Evolutionary conservation across 495 filamentous ascomycete species (phyloP).

Genomic region (Trichoderma gamsii): DNA sequence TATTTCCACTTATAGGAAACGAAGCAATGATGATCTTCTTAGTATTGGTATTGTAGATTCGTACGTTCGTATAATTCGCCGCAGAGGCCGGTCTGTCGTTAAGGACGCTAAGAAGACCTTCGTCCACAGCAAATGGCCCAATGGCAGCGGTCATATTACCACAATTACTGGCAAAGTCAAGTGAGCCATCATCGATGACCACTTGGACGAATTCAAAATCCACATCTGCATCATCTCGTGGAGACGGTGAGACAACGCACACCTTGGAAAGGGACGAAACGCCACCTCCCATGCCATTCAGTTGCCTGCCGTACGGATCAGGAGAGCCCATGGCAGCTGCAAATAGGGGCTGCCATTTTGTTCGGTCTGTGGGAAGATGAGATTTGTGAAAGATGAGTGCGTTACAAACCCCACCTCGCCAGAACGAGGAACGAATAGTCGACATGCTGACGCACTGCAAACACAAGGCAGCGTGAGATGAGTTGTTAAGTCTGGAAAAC

Average conservation of each 20-base stretch:
- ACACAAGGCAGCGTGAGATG: neutral
- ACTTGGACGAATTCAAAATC: constrained; percentile 58
- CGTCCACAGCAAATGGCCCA: constrained; percentile 52
- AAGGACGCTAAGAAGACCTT: constrained; percentile 29
- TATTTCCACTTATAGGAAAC: constrained; percentile 36
- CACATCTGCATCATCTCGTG: constrained; percentile 43
- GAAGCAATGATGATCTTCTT: constrained; percentile 33
- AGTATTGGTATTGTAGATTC: constrained; percentile 31
- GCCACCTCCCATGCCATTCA: constrained; percentile 56
- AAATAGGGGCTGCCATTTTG: constrained; percentile 48
- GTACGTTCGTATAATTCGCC: constrained; percentile 17
- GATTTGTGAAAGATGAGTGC: constrained; percentile 50
- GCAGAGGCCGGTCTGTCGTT: constrained; percentile 19
- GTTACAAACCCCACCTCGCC: constrained; percentile 56
- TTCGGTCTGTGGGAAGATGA: constrained; percentile 36
- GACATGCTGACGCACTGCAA: neutral
- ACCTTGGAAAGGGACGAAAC: constrained; percentile 57
- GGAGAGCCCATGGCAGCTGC: constrained; percentile 49
- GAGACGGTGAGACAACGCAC: constrained; percentile 45
- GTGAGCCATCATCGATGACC: constrained; percentile 44
- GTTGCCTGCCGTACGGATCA: constrained; percentile 53
- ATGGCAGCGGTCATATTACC: constrained; percentile 58
- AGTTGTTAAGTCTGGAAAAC: too few species aligned
- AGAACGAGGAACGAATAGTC: constrained; percentile 36
- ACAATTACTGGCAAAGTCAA: constrained; percentile 57